A percentile compares a stretch with the other conserved stretches of the same genome.
Evolutionary conservation across 2,329 filamentous ascomycete genomes (phyloP).

Genomic region (Xylariaceae sp.): DNA sequence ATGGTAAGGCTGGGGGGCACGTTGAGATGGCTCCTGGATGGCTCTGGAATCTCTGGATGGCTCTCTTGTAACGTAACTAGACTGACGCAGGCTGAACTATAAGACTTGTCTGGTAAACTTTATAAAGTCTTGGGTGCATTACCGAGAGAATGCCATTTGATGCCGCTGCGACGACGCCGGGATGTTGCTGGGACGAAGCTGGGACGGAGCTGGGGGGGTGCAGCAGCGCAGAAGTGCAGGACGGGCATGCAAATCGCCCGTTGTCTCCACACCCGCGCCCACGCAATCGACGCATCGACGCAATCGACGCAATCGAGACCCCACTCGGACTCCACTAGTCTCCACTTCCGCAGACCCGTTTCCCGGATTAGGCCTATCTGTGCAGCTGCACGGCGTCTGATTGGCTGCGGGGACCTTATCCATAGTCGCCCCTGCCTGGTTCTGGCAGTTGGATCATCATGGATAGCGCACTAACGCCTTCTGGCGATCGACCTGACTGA

Average conservation of each 20-base stretch:
- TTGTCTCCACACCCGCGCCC: neutral
- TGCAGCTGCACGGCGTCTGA: neutral
- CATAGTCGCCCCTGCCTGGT: neutral
- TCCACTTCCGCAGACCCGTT: neutral
- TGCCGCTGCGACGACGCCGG: too few species aligned
- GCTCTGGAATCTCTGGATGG: neutral
- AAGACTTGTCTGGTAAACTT: neutral
- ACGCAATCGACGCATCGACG: too few species aligned
- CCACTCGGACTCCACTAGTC: neutral
- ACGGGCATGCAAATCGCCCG: too few species aligned
- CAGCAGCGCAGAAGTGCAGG: too few species aligned
- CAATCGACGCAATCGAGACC: neutral
- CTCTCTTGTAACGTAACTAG: neutral
- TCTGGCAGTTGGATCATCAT: neutral
- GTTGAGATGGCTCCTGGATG: neutral
- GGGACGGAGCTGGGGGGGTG: too few species aligned
- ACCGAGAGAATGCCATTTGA: neutral
- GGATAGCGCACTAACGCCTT: neutral
- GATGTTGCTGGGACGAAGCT: too few species aligned
- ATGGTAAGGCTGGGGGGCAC: slow-evolving; percentile 9
- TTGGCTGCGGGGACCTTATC: neutral
- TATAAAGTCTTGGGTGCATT: neutral
- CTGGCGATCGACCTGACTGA: neutral
- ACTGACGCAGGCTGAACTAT: neutral
- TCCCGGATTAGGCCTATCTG: neutral